Evolutionary conservation across 148 eudicot species (phyloP).

Genomic region (Limonium bicolor): DNA sequence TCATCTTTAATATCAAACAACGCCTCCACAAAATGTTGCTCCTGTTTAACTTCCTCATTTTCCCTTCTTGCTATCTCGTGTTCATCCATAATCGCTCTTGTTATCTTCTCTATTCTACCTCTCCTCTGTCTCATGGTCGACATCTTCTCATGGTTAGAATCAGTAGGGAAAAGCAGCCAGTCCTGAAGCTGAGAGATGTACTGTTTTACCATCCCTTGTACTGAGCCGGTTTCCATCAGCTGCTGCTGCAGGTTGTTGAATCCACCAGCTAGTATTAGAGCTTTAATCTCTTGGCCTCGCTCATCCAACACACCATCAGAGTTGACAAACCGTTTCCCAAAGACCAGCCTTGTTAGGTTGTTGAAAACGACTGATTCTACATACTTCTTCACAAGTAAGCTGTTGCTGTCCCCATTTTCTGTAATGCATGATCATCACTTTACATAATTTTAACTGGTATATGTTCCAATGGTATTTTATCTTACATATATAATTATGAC

Average conservation of each 20-base stretch:
- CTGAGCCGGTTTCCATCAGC: no score
- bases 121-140: no score
- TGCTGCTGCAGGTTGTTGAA: no score
- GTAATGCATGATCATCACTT: constrained; percentile 8
- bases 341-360: constrained; percentile 73
- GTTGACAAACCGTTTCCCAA: constrained; percentile 47
- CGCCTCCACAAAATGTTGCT: constrained; percentile 25
- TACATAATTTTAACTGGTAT: no score
- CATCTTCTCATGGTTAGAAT: no score
- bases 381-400: constrained; percentile 39
- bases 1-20: constrained; percentile 18
- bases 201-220: no score
- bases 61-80: constrained; percentile 10
- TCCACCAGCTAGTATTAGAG: constrained; percentile 10
- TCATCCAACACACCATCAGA: constrained; percentile 10
- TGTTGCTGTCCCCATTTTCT: constrained; percentile 48
- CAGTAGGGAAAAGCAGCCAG: no score
- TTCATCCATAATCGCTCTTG: constrained; percentile 15
- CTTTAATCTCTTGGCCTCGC: constrained; percentile 18
- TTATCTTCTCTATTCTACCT: no score
- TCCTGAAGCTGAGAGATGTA: no score
- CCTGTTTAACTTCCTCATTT: constrained; percentile 7
- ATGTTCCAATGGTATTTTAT: no score
- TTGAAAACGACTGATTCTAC: constrained; percentile 71
- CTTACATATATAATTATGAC: no score